Evolutionary conservation across 2,329 filamentous ascomycete genomes (phyloP), one percentile per base, ranked within the genome.

Genomic region (Colletotrichum australisinense): DNA sequence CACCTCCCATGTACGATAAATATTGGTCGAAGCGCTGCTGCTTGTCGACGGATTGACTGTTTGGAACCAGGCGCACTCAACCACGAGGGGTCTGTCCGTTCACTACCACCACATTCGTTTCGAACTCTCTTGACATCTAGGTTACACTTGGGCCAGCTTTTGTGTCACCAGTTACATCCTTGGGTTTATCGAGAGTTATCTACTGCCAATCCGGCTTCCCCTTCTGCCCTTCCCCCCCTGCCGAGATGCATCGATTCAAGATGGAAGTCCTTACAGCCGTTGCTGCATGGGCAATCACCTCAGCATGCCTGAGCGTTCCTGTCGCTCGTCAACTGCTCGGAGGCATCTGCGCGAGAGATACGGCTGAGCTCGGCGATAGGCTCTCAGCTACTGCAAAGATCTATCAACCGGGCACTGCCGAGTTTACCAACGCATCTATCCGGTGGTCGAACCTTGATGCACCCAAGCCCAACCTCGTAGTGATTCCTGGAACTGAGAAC

Each of bases 391-490:
- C 71, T 2, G 84, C 86, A 19, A 79, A 85, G 75, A 76, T 88
- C 42, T 86, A 85, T 75, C 80, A 77, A 24, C 84, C 86, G 0
- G 84, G 82, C 2, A 83, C 84, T 11, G 75, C 74, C n/a, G 82
- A 78, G 14, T 89, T 86, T 60, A 72, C 76, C 3, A 46, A 78
- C 32, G 82, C 82, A 7, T 83, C 84, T 0, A 79, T 77, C 2
- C 82, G 87, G 1, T 88, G 87, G 86, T 89, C 87, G 1, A 79
- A 78, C 16, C 75, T 87, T 24, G 79, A 82, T 9, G 76, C 80
- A 1, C 88, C 88, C 3, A 81, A 75, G 1, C 80, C 86, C 11
- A 86, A 84, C 60, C 76, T 88, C 3, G 85, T 88, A 2, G 84
- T 89, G 0, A 82, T 87, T 16, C 85, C 87, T 1, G 82, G 80